phyloP scores from a whole-genome alignment of 2,329 filamentous ascomycete species.

The Botrytis elliptica region DNA sequence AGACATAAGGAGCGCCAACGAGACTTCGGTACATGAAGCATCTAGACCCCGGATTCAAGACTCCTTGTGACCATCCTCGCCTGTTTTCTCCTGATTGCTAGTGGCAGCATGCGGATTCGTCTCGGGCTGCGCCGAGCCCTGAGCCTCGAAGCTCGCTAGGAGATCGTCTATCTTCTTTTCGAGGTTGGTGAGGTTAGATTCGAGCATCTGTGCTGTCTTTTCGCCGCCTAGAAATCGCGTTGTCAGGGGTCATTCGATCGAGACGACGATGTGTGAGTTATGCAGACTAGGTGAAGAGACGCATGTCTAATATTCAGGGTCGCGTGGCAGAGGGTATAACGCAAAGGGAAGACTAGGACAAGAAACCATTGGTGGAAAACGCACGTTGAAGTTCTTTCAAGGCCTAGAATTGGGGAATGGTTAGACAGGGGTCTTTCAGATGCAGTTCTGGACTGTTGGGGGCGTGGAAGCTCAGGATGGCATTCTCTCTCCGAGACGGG shows the following conservation, averaged over 20 bases:
- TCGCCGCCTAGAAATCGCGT: conserved; percentile 45
- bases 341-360: neutral
- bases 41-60: neutral
- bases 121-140: conserved; percentile 18
- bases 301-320: neutral
- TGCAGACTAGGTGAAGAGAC: neutral
- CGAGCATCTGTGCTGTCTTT: conserved; percentile 52
- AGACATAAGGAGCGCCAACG: neutral
- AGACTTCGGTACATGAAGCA: neutral
- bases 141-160: conserved; percentile 48
- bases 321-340: neutral
- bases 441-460: neutral
- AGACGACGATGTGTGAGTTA: neutral
- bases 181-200: conserved; percentile 51
- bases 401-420: conserved; percentile 15
- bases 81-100: neutral
- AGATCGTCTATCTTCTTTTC: conserved; percentile 57
- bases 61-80: neutral
- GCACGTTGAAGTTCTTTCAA: conserved; percentile 20
- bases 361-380: conserved; percentile 9
- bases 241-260: neutral
- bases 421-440: conserved; percentile 15
- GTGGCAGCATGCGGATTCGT: neutral
- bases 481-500: neutral
- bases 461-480: neutral